These are phyloP conservation scores for Mariannaea elegans DNA, from an alignment of 2,329 filamentous ascomycete genomes.

Conservation along the genomic window DNA sequence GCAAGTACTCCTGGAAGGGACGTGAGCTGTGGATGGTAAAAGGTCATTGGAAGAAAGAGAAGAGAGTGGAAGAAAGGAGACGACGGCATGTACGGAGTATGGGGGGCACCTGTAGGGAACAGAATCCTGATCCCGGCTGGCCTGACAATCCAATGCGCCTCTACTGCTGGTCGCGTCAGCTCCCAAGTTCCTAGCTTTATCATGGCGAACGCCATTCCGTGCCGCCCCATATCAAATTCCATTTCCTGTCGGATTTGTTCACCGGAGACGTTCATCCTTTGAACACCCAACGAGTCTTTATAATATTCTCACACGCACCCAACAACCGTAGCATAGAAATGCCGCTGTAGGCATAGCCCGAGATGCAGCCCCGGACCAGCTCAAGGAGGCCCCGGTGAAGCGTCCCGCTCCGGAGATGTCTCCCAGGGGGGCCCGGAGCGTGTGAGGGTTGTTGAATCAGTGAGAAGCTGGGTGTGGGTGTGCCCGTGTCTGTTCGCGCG, in stretches of 20 bases:
- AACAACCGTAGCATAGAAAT: constrained; percentile 31
- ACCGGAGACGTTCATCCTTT: background rate
- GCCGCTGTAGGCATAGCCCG: constrained; percentile 32
- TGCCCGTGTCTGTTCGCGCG: constrained; percentile 3
- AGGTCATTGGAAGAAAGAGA: constrained; percentile 5
- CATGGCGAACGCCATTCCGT: constrained; percentile 10
- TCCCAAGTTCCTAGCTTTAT: constrained; percentile 5
- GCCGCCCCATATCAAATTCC: background rate
- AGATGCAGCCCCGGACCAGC: constrained; percentile 36
- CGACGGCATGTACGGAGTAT: background rate
- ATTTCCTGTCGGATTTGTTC: background rate
- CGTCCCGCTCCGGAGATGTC: constrained; percentile 29
- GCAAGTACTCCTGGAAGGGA: background rate
- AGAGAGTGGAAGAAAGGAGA: constrained; percentile 1
- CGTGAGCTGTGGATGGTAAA: background rate
- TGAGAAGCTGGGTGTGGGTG: background rate
- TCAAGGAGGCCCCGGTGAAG: constrained; percentile 35
- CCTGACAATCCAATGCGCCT: constrained; percentile 13
- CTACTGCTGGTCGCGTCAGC: constrained; percentile 5
- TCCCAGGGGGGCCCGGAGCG: constrained; percentile 23
- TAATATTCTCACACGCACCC: constrained; percentile 8
- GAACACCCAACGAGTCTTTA: background rate
- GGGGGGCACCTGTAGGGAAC: constrained; percentile 24
- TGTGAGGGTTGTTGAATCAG: constrained; percentile 6
- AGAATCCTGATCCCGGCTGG: constrained; percentile 15